Percentiles rank a stretch among this genome's conserved stretches.
Evolutionary conservation across 2,329 filamentous ascomycete species (phyloP).

Genomic region (Shiraia bambusicola): DNA sequence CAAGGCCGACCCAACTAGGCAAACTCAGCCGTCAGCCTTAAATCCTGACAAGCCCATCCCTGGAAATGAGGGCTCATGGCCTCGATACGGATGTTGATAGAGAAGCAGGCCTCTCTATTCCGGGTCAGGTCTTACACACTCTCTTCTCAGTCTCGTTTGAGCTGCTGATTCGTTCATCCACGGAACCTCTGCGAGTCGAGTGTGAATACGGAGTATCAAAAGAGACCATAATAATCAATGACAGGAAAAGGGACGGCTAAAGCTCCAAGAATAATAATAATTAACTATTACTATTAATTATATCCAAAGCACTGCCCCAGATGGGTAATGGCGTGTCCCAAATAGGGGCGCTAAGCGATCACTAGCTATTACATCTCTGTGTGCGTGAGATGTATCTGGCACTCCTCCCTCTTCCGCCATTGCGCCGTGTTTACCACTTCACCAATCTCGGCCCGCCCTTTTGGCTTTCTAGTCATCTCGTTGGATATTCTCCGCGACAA

Average conservation of each 20-base stretch:
- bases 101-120: neutral
- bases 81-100: slow-evolving; percentile 15
- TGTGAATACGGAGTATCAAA: too few relatives aligned
- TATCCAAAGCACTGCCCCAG: slow-evolving; percentile 10
- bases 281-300: too few relatives aligned
- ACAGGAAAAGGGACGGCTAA: neutral
- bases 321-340: slow-evolving; percentile 1
- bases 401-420: neutral
- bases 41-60: slow-evolving; percentile 1
- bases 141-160: too few relatives aligned
- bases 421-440: neutral
- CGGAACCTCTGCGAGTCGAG: neutral
- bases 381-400: slow-evolving; percentile 1
- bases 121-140: too few relatives aligned
- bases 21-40: slow-evolving; percentile 32
- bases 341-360: slow-evolving; percentile 6
- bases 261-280: slow-evolving; percentile 6
- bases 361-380: neutral
- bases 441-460: neutral
- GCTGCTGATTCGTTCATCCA: too few relatives aligned
- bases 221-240: too few relatives aligned
- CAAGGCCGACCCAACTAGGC: slow-evolving; percentile 4
- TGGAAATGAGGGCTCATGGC: slow-evolving; percentile 6
- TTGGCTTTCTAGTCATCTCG: neutral
- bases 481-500: slow-evolving; percentile 4